These are phyloP conservation scores for Schwanniomyces polymorphus DNA, from an alignment of 805 yeast genomes.

Conservation along the genomic window DNA sequence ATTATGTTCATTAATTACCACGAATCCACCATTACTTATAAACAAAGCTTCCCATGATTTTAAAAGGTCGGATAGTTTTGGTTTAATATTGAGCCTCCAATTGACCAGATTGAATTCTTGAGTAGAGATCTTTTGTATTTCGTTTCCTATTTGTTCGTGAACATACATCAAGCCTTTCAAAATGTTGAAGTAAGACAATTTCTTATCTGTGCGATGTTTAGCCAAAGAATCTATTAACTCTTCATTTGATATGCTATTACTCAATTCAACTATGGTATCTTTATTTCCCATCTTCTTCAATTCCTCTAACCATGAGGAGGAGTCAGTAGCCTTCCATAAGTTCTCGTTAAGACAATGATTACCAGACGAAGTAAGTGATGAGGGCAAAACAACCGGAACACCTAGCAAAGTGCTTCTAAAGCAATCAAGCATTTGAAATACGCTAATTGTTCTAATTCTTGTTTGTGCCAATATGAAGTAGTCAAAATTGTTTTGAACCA, in stretches of 20 bases:
- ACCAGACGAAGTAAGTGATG: conserved; percentile 58
- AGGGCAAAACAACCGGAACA: conserved; percentile 35
- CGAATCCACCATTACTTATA: conserved; percentile 61
- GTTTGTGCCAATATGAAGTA: conserved; percentile 57
- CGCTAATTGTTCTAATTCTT: conserved; percentile 53
- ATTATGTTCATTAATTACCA: conserved; percentile 53
- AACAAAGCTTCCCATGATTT: conserved; percentile 69
- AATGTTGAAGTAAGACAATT: conserved; percentile 48
- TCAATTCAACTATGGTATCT: conserved; percentile 44
- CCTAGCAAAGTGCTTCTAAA: conserved; percentile 48
- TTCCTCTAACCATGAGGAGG: conserved; percentile 51
- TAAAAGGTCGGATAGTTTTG: conserved; percentile 55
- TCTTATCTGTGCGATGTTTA: conserved; percentile 36
- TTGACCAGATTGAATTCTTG: conserved; percentile 50
- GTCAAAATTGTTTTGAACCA: conserved; percentile 44
- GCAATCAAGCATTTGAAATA: conserved; percentile 50
- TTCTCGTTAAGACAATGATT: conserved; percentile 60
- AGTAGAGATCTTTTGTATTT: conserved; percentile 33
- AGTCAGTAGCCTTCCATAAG: conserved; percentile 56
- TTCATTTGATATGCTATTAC: conserved; percentile 53
- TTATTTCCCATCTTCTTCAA: conserved; percentile 2
- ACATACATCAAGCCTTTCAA: conserved; percentile 61
- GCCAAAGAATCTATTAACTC: conserved; percentile 48
- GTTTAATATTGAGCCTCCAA: conserved; percentile 68
- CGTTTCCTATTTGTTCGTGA: conserved; percentile 63